Conservation (phyloP, 140 eudicot species). For the Stevia rebaudiana region DNA sequence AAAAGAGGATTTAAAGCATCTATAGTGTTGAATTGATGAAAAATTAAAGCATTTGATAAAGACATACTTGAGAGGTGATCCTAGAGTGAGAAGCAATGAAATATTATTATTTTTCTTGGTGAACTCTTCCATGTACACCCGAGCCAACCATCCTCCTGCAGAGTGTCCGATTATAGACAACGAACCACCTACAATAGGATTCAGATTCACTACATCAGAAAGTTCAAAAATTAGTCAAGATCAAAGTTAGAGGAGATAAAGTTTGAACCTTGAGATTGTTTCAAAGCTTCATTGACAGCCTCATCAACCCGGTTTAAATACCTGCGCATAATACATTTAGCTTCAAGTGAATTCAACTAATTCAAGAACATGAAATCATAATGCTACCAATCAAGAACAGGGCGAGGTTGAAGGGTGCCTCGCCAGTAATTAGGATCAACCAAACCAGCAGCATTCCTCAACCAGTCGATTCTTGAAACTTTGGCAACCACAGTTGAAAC, state of each 20-base stretch:
- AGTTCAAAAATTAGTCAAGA: background rate
- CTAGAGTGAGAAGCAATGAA: conserved; percentile 79
- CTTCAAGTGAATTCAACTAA: background rate
- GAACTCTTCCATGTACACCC: conserved; percentile 91
- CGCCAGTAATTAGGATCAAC: conserved; percentile 83
- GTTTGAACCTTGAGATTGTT: conserved; percentile 62
- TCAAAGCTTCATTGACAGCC: conserved; percentile 77
- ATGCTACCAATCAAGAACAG: conserved; percentile 84
- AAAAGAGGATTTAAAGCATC: background rate
- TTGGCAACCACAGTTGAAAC: conserved; percentile 65
- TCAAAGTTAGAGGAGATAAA: background rate
- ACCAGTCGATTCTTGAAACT: conserved; percentile 94
- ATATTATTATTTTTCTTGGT: conserved; percentile 38
- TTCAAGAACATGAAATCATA: background rate
- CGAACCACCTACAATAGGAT: conserved; percentile 47
- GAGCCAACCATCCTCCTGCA: conserved; percentile 99
- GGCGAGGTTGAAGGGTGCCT: conserved; percentile 94
- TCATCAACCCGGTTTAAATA: conserved; percentile 76
- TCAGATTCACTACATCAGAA: background rate
- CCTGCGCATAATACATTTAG: conserved; percentile 33
- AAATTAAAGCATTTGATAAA: background rate
- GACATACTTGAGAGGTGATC: conserved; percentile 90
- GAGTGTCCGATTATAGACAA: conserved; percentile 92
- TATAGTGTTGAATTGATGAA: background rate
- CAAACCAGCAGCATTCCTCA: conserved; percentile 97